phyloP scores from a whole-genome alignment of 148 eudicot species.

The Rhododendron vialii region DNA sequence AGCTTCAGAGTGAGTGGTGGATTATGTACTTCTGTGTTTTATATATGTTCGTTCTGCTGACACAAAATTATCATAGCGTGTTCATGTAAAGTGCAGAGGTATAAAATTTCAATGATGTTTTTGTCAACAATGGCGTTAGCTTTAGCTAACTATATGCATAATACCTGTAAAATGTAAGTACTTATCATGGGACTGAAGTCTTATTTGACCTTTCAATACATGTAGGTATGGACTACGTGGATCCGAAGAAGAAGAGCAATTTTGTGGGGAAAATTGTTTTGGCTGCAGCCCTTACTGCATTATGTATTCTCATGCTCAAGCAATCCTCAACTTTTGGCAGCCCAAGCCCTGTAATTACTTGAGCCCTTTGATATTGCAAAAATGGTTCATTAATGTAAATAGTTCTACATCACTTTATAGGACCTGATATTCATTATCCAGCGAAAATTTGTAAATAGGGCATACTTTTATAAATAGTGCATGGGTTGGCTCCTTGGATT shows the following conservation, averaged over 20 bases:
- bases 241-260: not conserved
- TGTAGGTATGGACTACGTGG: not conserved
- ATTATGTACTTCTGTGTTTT: not conserved
- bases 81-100: not conserved
- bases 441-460: not conserved
- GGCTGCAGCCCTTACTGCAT: not conserved
- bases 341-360: not conserved
- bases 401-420: not conserved
- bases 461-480: not conserved
- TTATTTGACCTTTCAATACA: not conserved
- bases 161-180: not conserved
- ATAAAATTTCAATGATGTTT: not conserved
- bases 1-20: not conserved
- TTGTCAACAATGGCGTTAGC: not conserved
- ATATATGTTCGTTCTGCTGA: not conserved
- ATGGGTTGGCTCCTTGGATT: not conserved
- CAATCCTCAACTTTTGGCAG: not conserved
- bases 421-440: not conserved
- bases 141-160: not conserved
- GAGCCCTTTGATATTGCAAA: not conserved
- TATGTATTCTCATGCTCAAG: slow-evolving; percentile 3
- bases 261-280: not conserved
- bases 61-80: not conserved
- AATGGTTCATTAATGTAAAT: not conserved
- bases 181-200: not conserved